Evolutionary conservation across 176 grass and related monocot genomes (phyloP), one percentile per base, ranked within the genome.

Genomic region (Poa annua): DNA sequence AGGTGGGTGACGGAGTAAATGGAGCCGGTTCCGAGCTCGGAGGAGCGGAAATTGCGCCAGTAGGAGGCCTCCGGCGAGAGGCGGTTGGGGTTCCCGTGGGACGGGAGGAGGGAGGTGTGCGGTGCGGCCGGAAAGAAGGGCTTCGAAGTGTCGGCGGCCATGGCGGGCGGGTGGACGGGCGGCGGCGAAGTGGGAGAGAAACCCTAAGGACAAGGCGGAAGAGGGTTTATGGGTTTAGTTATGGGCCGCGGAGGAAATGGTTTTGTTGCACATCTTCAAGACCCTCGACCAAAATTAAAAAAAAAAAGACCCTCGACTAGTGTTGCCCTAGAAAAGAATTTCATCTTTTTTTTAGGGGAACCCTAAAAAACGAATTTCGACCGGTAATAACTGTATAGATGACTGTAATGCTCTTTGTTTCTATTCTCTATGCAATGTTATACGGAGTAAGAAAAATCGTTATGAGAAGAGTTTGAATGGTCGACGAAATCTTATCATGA

Each of bases 31-130:
- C 76, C 85, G 80, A 99, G 89, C 21, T 81, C 63, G 68, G 91
- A 92, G 85, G 91, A 72, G 62, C 85, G 87, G 92, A 98, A 95
- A 42, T 79, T 62, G 71, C 90, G 93, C 93, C 93, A 95, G 81
- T 91, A 95, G 76, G 81, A 52, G 39, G 88, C 77, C 33, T 95
- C 96, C 0, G 89, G 89, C 8, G 89, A 81, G 51, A 84, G 59
- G 44, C 75, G 80, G 7, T 91, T 69, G 14, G 64, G 33, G 9
- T 87, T 77, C 5, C 76, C 12, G 26, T 64, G 69, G 7, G 83
- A 83, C 11, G 91, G 94, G 9, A 87, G 76, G 21, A 83, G 82
- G 1, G 47, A n/a, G 29, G 78, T 22, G 29, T 68, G 73, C n/a
- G 88, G 66, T 1, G 86, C 82, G 0, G 84, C 80, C 1, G 91